phyloP scores from a whole-genome alignment of 306 rosid species.

The Adenanthera pavonina region DNA sequence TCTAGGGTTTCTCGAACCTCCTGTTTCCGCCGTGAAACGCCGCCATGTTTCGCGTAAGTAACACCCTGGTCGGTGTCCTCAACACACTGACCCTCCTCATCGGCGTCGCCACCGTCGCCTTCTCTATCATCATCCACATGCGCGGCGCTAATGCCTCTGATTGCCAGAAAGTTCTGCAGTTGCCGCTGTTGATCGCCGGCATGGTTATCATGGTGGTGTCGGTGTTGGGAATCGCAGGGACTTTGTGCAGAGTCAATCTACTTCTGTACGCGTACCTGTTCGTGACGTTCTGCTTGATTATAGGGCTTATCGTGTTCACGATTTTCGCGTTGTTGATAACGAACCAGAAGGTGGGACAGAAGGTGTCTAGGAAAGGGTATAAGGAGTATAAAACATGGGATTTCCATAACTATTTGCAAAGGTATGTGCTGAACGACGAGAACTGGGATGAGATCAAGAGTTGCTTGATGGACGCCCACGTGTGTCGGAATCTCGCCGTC shows the following conservation, averaged over 20 bases:
- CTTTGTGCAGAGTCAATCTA: conserved; percentile 48
- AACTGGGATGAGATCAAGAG: conserved; percentile 63
- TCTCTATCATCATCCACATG: conserved; percentile 49
- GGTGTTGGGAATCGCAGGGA: conserved; percentile 55
- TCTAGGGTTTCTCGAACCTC: background rate
- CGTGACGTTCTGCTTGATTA: conserved; percentile 49
- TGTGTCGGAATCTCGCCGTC: conserved; percentile 47
- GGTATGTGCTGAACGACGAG: conserved; percentile 54
- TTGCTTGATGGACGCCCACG: conserved; percentile 49
- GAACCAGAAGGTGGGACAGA: conserved; percentile 48
- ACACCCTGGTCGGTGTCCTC: conserved; percentile 48
- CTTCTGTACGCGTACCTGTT: conserved; percentile 57
- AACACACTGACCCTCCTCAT: conserved; percentile 47
- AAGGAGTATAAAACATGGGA: conserved; percentile 51
- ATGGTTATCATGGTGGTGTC: conserved; percentile 52
- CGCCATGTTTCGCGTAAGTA: conserved; percentile 50
- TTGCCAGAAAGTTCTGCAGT: conserved; percentile 59
- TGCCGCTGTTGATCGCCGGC: conserved; percentile 59
- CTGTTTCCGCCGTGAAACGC: background rate
- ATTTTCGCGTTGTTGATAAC: conserved; percentile 61
- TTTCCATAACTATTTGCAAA: conserved; percentile 68
- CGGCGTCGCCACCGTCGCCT: conserved; percentile 43
- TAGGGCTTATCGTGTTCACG: conserved; percentile 55
- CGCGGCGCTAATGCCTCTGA: conserved; percentile 36
- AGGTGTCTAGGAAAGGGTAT: conserved; percentile 49